A percentile compares a stretch with the other conserved stretches of the same genome.
phyloP scores from a whole-genome alignment of 768 basidiomycete genomes.

The Hygrocybe punicea region DNA sequence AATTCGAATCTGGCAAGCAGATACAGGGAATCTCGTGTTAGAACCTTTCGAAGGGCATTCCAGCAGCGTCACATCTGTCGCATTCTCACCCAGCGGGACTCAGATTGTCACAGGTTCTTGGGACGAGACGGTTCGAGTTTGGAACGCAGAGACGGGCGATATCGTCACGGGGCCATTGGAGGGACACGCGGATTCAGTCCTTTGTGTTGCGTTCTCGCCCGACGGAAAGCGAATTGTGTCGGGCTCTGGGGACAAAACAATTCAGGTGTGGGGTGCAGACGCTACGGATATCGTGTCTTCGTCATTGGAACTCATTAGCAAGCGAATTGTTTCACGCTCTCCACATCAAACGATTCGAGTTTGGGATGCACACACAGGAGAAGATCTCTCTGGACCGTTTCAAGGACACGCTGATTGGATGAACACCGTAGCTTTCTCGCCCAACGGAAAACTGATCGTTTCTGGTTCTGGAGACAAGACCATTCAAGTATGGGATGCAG shows the following conservation, averaged over 20 bases:
- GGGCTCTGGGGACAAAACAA: slow-evolving; percentile 14
- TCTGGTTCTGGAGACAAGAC: slow-evolving; percentile 17
- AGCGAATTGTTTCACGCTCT: slow-evolving; percentile 18
- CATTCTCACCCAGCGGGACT: slow-evolving; percentile 25
- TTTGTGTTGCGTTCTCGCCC: slow-evolving; percentile 24
- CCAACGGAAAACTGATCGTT: slow-evolving; percentile 20
- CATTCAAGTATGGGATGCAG: slow-evolving; percentile 21
- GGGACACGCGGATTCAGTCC: slow-evolving; percentile 7
- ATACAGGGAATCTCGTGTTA: slow-evolving; percentile 2
- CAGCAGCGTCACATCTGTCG: slow-evolving; percentile 16
- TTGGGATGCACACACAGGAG: slow-evolving; percentile 13
- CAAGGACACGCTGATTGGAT: not conserved
- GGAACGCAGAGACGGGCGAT: slow-evolving; percentile 13
- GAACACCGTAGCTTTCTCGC: slow-evolving; percentile 22
- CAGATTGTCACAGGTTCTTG: slow-evolving; percentile 18
- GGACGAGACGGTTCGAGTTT: not conserved
- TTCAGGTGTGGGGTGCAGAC: slow-evolving; percentile 22
- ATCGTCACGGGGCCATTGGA: not conserved
- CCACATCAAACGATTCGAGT: not conserved
- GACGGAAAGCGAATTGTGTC: slow-evolving; percentile 22
- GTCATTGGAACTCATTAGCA: not conserved
- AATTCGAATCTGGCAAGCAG: slow-evolving; percentile 13
- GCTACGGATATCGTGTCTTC: not conserved
- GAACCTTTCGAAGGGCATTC: slow-evolving; percentile 9
- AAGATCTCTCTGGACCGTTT: not conserved